Base-by-base conservation (phyloP, 371 early-diverging fungal species). In the Basidiobolus meristosporus region DNA sequence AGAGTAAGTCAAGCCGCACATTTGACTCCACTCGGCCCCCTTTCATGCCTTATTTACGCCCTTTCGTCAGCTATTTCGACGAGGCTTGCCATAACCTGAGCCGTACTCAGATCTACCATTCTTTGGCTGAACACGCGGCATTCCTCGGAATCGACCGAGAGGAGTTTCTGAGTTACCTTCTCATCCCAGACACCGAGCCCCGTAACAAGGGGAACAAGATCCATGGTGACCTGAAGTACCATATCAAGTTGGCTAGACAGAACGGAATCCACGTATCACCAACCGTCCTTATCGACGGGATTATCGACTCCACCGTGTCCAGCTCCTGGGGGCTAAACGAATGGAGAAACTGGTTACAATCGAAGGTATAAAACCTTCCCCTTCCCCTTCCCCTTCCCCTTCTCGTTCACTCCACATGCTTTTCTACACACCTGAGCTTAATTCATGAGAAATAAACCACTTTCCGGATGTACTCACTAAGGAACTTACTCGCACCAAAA, bases 241-340 rank as follows among this genome's bases (percentile, higher is more conserved):
- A 59, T 29, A 60, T 85, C 43, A 69, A 63, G 42, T 20, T 76
- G 9, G 73, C 63, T 1, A 72, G 86, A 39, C 74, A 77, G 39
- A 48, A 23, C 1, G 77, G 76, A 9, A 70, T 85, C 46, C 86
- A 85, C 47, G 77, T 78, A 21, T 70, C 71, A 22, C 86, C 86
- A 1, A 81, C 86, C 1, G 72, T 74, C 3, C 46, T 80, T 2
- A 59, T 67, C 41, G 76, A 85, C 49, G 82, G 84, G 7, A 35
- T 79, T 19, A 56, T 57, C 7, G 79, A 83, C 38, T 67, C 77
- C 50, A 51, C 50, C 17, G 67, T 82, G 3, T 75, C 76, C 14
- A 72, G 73, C 33, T 53, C 73, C 12, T 85, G 86, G 86, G 57
- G 63, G 0, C 48, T 77, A 19, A 63, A 68, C 7, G 63, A 77